Percentiles rank a stretch among this genome's conserved stretches.
phyloP scores from a whole-genome alignment of 352 stramenopile genomes.

The Globisporangium camurandrum region DNA sequence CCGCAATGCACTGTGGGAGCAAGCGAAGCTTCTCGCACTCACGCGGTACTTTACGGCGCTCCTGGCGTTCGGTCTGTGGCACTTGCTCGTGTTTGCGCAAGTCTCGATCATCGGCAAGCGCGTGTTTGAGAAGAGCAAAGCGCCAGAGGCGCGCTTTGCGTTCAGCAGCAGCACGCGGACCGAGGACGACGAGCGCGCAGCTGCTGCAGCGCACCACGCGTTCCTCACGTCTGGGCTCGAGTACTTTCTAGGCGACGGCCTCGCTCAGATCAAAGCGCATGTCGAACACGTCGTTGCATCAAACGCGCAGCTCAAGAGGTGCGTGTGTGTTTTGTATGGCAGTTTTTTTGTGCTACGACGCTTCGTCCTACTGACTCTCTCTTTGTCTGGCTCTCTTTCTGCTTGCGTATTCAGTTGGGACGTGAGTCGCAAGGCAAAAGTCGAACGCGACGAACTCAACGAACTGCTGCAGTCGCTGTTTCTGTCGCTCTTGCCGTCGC shows the following conservation, averaged over 20 bases:
- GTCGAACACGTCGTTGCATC: constrained; percentile 44
- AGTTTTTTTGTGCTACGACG: too few species aligned
- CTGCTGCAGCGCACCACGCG: constrained; percentile 46
- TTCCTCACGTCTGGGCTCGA: constrained; percentile 74
- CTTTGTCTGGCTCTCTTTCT: not conserved
- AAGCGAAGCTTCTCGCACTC: constrained; percentile 62
- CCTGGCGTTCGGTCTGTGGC: constrained; percentile 67
- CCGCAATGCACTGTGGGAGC: constrained; percentile 65
- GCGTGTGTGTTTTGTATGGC: too few species aligned
- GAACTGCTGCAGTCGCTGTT: constrained; percentile 66
- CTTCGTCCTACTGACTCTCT: too few species aligned
- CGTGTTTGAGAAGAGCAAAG: constrained; percentile 58
- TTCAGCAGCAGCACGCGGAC: constrained; percentile 17
- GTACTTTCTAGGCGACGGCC: constrained; percentile 67
- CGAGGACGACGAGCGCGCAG: constrained; percentile 22
- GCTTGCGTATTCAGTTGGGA: constrained; percentile 28
- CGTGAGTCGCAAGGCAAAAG: constrained; percentile 59
- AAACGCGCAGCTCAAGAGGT: constrained; percentile 49
- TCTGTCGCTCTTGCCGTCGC: constrained; percentile 42
- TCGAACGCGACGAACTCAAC: constrained; percentile 65
- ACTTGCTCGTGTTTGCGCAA: constrained; percentile 75
- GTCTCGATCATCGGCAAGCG: constrained; percentile 70
- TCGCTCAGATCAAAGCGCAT: constrained; percentile 49
- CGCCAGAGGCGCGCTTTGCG: constrained; percentile 6
- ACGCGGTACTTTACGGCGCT: constrained; percentile 72